Percentiles rank a stretch among this genome's conserved stretches.
phyloP scores from a whole-genome alignment of 495 filamentous ascomycete species.

The Hypomontagnella submonticulosa region DNA sequence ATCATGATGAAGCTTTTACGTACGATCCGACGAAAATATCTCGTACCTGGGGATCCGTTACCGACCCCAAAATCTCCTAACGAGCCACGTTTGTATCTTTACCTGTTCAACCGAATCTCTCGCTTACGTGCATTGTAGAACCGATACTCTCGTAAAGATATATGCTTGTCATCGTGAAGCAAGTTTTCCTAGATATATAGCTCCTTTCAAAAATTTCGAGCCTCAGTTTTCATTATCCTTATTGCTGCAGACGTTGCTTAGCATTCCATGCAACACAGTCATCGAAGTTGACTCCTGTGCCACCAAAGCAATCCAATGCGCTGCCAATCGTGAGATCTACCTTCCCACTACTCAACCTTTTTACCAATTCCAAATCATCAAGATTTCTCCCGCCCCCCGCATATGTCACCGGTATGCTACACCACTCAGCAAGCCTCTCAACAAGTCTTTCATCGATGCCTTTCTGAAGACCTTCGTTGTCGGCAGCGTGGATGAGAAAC shows the following conservation, averaged over 20 bases:
- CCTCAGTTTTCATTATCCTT: constrained; percentile 7
- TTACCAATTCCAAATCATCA: constrained; percentile 82
- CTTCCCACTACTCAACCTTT: constrained; percentile 77
- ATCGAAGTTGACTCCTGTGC: constrained; percentile 81
- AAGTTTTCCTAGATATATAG: constrained; percentile 3
- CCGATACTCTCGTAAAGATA: constrained; percentile 8
- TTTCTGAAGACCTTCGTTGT: constrained; percentile 90
- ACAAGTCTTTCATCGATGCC: constrained; percentile 92
- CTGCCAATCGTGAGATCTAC: constrained; percentile 97
- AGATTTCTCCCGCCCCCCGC: constrained; percentile 89
- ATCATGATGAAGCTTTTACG: constrained; percentile 43
- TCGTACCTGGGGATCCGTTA: constrained; percentile 25
- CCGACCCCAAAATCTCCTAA: constrained; percentile 20
- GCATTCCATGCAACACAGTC: constrained; percentile 92
- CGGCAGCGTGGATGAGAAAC: constrained; percentile 98
- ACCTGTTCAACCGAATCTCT: constrained; percentile 17
- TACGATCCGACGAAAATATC: constrained; percentile 34
- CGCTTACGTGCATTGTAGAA: not conserved
- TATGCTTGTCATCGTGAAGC: constrained; percentile 17
- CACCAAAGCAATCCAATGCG: constrained; percentile 95
- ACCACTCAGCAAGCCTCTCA: constrained; percentile 79
- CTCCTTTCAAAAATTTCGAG: not conserved
- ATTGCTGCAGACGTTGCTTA: constrained; percentile 38
- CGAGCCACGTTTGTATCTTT: constrained; percentile 26
- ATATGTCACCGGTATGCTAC: constrained; percentile 91